Percentiles rank a stretch among this genome's conserved stretches.
phyloP scores from a whole-genome alignment of 495 filamentous ascomycete genomes.

The Trichocladium antarcticum region DNA sequence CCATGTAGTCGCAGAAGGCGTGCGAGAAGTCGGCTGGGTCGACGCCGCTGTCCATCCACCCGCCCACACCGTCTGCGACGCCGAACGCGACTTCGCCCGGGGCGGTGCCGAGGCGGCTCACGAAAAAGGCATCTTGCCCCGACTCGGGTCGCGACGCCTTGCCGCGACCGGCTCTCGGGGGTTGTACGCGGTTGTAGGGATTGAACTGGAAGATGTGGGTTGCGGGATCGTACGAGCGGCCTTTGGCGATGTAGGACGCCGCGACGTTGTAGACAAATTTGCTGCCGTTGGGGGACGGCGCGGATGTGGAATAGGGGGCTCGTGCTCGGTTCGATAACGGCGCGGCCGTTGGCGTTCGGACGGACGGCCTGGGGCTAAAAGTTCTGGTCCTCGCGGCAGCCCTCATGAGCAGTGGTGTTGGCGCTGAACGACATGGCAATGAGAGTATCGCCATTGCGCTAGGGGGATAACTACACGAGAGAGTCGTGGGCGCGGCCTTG shows the following conservation, averaged over 20 bases:
- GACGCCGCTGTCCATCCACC: slow-evolving; percentile 81
- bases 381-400: neutral
- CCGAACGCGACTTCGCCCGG: slow-evolving; percentile 60
- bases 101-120: slow-evolving; percentile 55
- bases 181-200: slow-evolving; percentile 47
- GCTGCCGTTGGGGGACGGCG: neutral
- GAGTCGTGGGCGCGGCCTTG: slow-evolving; percentile 3
- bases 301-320: slow-evolving; percentile 6
- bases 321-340: neutral
- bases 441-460: slow-evolving; percentile 12
- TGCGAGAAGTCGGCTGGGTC: slow-evolving; percentile 95
- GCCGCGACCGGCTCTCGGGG: slow-evolving; percentile 32
- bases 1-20: slow-evolving; percentile 88
- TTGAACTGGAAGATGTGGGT: slow-evolving; percentile 68
- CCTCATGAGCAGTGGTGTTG: neutral
- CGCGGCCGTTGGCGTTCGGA: neutral
- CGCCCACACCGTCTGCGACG: slow-evolving; percentile 88
- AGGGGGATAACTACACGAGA: too few species aligned
- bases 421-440: slow-evolving; percentile 4
- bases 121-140: slow-evolving; percentile 95
- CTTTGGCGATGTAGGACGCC: slow-evolving; percentile 68
- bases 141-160: slow-evolving; percentile 57
- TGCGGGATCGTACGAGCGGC: slow-evolving; percentile 56
- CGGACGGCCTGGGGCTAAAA: neutral
- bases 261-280: slow-evolving; percentile 54